These are phyloP conservation scores for Symmetrospora coprosmae DNA, from an alignment of 768 basidiomycete genomes.

Conservation along the genomic window DNA sequence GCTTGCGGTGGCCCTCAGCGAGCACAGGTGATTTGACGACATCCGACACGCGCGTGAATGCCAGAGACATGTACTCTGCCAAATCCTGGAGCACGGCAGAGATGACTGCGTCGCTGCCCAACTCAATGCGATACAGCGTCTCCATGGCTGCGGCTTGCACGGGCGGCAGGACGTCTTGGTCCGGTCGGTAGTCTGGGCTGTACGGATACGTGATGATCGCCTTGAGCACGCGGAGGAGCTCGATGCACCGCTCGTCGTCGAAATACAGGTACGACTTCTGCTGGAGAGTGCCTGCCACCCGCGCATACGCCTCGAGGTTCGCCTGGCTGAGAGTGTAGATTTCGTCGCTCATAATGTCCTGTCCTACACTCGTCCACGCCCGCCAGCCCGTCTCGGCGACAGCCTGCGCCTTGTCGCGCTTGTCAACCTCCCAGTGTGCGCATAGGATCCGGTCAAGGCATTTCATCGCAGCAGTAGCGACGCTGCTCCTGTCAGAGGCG, in stretches of 20 bases:
- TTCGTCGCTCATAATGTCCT: slow-evolving; percentile 4
- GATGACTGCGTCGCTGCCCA: slow-evolving; percentile 42
- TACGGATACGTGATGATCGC: slow-evolving; percentile 56
- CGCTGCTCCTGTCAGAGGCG: slow-evolving; percentile 50
- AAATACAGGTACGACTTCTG: slow-evolving; percentile 25
- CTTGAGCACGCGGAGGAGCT: slow-evolving; percentile 66
- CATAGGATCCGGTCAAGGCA: slow-evolving; percentile 65
- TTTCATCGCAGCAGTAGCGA: slow-evolving; percentile 70
- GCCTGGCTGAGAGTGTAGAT: slow-evolving; percentile 59
- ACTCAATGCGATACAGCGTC: slow-evolving; percentile 53
- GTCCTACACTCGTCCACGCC: slow-evolving; percentile 54
- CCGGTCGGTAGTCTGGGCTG: slow-evolving; percentile 75
- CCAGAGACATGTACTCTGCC: slow-evolving; percentile 69
- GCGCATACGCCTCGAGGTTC: slow-evolving; percentile 64
- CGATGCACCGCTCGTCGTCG: slow-evolving; percentile 46
- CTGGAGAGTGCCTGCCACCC: slow-evolving; percentile 46
- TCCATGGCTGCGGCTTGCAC: slow-evolving; percentile 57
- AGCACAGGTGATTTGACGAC: slow-evolving; percentile 35
- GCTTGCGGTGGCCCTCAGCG: slow-evolving; percentile 13
- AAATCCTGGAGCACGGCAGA: slow-evolving; percentile 69
- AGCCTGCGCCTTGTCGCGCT: slow-evolving; percentile 40
- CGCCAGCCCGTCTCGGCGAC: slow-evolving; percentile 55
- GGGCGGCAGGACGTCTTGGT: slow-evolving; percentile 56
- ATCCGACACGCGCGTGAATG: slow-evolving; percentile 69
- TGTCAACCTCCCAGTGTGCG: slow-evolving; percentile 36